Conservation (phyloP, 2,329 filamentous ascomycete species). For the Colletotrichum caudatum region DNA sequence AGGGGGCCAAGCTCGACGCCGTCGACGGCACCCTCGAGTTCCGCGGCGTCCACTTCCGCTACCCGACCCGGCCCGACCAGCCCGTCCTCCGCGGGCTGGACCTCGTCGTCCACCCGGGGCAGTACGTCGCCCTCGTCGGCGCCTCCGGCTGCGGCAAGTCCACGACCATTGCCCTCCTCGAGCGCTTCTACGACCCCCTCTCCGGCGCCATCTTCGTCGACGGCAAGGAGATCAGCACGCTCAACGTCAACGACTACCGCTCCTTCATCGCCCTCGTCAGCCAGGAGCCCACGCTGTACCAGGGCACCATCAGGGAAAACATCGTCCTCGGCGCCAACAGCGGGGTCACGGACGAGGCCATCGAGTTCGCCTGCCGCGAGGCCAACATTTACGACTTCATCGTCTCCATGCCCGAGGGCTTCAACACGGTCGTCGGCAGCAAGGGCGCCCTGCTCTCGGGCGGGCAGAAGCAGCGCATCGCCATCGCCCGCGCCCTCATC, state of each 20-base stretch:
- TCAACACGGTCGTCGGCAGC: constrained; percentile 86
- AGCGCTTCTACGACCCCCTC: constrained; percentile 94
- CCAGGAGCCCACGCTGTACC: constrained; percentile 95
- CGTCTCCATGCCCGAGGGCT: constrained; percentile 84
- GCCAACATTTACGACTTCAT: constrained; percentile 96
- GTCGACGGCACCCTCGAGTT: constrained; percentile 89
- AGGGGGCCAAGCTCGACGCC: constrained; percentile 71
- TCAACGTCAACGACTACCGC: constrained; percentile 90
- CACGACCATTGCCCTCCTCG: constrained; percentile 90
- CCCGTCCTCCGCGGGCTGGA: constrained; percentile 91
- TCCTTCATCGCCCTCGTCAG: constrained; percentile 87
- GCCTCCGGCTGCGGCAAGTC: constrained; percentile 94
- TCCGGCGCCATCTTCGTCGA: constrained; percentile 85
- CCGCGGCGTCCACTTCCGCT: constrained; percentile 92
- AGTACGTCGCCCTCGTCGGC: constrained; percentile 92
- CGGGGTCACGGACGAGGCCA: constrained; percentile 75
- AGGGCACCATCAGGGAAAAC: constrained; percentile 91
- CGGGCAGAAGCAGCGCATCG: constrained; percentile 94
- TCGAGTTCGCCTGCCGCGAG: constrained; percentile 85
- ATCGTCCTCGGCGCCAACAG: constrained; percentile 81
- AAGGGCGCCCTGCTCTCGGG: constrained; percentile 89
- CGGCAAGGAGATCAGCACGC: constrained; percentile 80
- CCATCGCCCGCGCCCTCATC: constrained; percentile 90
- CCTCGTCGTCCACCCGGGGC: constrained; percentile 78
- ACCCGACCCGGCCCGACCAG: constrained; percentile 90